Conservation (phyloP, 257 asterid genomes). For the Catharanthus roseus region DNA sequence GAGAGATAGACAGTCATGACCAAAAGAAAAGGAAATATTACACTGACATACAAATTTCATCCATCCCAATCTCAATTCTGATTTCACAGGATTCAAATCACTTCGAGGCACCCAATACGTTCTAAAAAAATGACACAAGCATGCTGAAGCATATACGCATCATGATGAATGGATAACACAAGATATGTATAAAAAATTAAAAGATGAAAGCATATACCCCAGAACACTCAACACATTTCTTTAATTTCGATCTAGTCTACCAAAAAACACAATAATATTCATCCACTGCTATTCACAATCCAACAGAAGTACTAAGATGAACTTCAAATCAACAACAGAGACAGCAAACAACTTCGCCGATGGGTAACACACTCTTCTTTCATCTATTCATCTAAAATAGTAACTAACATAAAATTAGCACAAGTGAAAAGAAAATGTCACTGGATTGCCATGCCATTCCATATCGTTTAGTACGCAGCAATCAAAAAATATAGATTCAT, state of each 20-base stretch:
- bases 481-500: neutral
- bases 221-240: neutral
- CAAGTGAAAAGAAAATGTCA: neutral
- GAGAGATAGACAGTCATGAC: neutral
- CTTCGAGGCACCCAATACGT: neutral
- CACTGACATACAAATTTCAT: neutral
- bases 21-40: neutral
- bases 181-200: neutral
- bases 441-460: neutral
- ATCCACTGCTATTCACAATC: neutral
- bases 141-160: neutral
- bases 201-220: neutral
- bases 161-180: neutral
- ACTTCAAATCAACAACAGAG: neutral
- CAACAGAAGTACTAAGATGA: neutral
- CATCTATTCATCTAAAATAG: neutral
- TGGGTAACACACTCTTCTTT: constrained; percentile 1
- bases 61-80: neutral
- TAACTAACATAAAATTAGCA: neutral
- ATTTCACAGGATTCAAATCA: neutral
- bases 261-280: neutral
- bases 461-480: neutral
- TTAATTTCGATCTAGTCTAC: no score
- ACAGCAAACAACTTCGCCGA: neutral
- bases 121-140: neutral